Percentiles rank a stretch among this genome's conserved stretches.
Conservation (phyloP, 805 yeast genomes). For the Cyberlindnera nakhonratchasimensis region DNA sequence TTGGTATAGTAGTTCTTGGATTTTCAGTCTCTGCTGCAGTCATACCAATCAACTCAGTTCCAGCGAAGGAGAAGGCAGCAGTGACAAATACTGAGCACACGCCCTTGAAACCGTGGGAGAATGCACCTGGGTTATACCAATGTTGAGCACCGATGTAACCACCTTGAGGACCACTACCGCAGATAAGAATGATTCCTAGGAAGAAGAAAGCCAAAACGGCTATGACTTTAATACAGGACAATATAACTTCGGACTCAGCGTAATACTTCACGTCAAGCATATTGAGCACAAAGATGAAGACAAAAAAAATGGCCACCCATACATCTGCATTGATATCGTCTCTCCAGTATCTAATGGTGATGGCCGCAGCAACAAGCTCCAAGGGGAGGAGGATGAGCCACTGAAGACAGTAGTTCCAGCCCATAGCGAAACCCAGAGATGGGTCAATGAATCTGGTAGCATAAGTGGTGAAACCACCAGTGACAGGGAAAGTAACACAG, state of each 20-base stretch:
- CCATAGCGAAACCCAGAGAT: constrained; percentile 50
- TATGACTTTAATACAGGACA: constrained; percentile 43
- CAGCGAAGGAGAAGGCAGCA: constrained; percentile 73
- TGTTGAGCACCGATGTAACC: constrained; percentile 47
- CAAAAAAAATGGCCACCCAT: constrained; percentile 53
- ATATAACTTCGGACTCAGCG: constrained; percentile 52
- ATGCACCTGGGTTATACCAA: constrained; percentile 53
- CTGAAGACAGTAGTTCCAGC: constrained; percentile 50
- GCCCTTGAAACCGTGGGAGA: constrained; percentile 57
- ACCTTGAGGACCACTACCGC: constrained; percentile 52
- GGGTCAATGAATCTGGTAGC: constrained; percentile 53
- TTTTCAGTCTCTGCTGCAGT: constrained; percentile 75
- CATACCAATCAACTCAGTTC: constrained; percentile 68
- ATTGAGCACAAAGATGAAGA: constrained; percentile 44
- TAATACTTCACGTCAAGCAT: constrained; percentile 49
- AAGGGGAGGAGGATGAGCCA: constrained; percentile 54
- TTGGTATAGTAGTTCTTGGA: constrained; percentile 65
- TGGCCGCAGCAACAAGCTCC: constrained; percentile 57
- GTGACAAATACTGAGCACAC: constrained; percentile 68
- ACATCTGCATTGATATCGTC: constrained; percentile 46
- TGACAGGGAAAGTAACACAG: constrained; percentile 50
- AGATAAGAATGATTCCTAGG: constrained; percentile 43
- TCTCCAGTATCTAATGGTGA: constrained; percentile 55
- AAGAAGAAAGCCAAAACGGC: constrained; percentile 48
- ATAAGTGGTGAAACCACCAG: constrained; percentile 50